Evolutionary conservation across 1,284 basidiomycete genomes (phyloP), one percentile per base, ranked within the genome.

Genomic region (Exobasidium cylindrosporum): DNA sequence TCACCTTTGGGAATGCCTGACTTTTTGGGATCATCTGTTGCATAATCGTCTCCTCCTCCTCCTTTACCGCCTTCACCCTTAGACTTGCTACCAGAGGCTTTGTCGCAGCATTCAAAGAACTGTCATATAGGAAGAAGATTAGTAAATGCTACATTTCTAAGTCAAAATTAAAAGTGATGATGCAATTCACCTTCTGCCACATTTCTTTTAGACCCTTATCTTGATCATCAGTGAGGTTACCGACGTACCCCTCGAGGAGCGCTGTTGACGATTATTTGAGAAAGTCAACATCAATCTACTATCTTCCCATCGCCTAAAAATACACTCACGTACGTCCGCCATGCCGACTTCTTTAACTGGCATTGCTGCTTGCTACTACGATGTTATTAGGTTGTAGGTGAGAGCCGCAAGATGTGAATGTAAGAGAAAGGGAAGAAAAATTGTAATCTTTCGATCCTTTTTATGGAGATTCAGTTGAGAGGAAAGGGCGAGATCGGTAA

Each of bases 1-100:
- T 79, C 69, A 47, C 74, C 76, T 53, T 79, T 77, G 44, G 78
- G 73, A 29, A 78, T 77, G 54, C 67, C 72, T n/a, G 76, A 56
- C 57, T 74, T 66, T 43, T 67, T 64, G 21, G 57, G 57, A 26
- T 64, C 63, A 17, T 45, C 32, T 4, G 24, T 57, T 3, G 45
- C 23, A 4, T 60, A 54, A 10, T 45, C 21, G 14, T 59, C 66
- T 5, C 52, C 63, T 6, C 60, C 58, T 10, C 55, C 54, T 17
- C 58, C 49, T 21, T 30, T 31, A 4, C 67, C 60, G 26, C 63
- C 64, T 17, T 60, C 70, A 7, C 63, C 67, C 62, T 69, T 66
- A 29, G 61, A 62, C 57, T 68, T 63, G 56, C 68, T 28, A 68
- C 68, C 43, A 65, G 63, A 14, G 64, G 66, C 26, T 72, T 68